Conservation (phyloP, 257 asterid species). For the Oldenlandia corymbosa region DNA sequence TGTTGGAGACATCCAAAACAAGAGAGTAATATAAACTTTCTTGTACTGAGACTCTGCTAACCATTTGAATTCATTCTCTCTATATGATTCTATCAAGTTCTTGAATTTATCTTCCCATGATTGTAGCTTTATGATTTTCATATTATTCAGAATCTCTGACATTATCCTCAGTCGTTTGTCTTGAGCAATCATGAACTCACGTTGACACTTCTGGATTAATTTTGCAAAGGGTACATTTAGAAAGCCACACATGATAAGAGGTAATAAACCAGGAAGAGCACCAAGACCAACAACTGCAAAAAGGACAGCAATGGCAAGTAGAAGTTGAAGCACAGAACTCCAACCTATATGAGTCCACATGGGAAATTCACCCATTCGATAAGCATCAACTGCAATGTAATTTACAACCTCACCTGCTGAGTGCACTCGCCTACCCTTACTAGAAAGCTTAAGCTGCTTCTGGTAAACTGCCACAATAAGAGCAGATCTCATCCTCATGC, state of each 20-base stretch:
- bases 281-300: conserved; percentile 56
- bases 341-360: conserved; percentile 59
- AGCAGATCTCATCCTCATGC: conserved; percentile 70
- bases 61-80: conserved; percentile 59
- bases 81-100: conserved; percentile 35
- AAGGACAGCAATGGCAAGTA: conserved; percentile 38
- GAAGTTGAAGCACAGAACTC: conserved; percentile 41
- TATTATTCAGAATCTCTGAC: conserved; percentile 67
- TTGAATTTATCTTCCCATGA: conserved; percentile 77
- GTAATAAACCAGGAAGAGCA: conserved; percentile 60
- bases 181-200: conserved; percentile 55
- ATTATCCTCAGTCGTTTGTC: conserved; percentile 56
- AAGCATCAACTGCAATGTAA: conserved; percentile 70
- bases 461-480: conserved; percentile 57
- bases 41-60: conserved; percentile 40
- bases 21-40: conserved; percentile 28
- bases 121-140: conserved; percentile 70
- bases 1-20: conserved; percentile 75
- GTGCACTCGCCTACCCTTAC: conserved; percentile 44
- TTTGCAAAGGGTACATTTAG: conserved; percentile 63
- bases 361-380: conserved; percentile 66
- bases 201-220: conserved; percentile 52
- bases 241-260: conserved; percentile 47
- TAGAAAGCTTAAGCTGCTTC: conserved; percentile 63
- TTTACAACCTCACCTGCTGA: conserved; percentile 70